Conservation (phyloP, 768 basidiomycete species). For the Favolaschia claudopus region DNA sequence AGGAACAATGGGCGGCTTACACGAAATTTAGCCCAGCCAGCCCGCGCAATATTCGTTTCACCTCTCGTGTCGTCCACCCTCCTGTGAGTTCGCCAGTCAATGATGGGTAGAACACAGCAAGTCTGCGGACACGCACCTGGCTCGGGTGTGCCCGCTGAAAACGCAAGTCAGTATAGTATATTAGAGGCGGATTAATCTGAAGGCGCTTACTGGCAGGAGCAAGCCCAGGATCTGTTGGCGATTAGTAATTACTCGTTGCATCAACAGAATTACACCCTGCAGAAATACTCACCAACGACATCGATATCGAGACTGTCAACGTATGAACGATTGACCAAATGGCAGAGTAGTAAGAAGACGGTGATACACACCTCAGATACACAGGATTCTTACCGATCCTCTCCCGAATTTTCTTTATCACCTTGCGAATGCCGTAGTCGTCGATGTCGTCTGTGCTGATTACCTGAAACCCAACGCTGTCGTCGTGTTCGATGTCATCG, state of each 20-base stretch:
- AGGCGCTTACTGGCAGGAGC: constrained; percentile 62
- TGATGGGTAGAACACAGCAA: constrained; percentile 48
- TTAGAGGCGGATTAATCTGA: neutral
- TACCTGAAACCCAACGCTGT: constrained; percentile 63
- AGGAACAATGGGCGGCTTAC: constrained; percentile 41
- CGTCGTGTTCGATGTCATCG: constrained; percentile 58
- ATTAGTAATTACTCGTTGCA: neutral
- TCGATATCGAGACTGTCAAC: constrained; percentile 64
- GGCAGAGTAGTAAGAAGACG: neutral
- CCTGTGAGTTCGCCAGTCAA: constrained; percentile 69
- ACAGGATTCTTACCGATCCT: constrained; percentile 67
- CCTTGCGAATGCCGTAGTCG: constrained; percentile 60
- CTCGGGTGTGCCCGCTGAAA: constrained; percentile 31
- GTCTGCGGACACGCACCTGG: neutral
- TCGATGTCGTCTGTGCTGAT: constrained; percentile 71
- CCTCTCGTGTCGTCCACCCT: constrained; percentile 71
- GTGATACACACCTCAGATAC: constrained; percentile 57
- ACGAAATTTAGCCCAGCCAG: constrained; percentile 67
- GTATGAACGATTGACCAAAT: neutral
- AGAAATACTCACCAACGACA: constrained; percentile 52
- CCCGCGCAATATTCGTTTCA: constrained; percentile 69
- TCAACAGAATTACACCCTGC: neutral
- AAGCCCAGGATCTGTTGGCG: constrained; percentile 58
- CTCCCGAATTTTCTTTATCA: constrained; percentile 62
- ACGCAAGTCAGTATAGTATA: neutral